These are phyloP conservation scores for Neocucurbitaria cava DNA, from an alignment of 2,329 filamentous ascomycete genomes.

Conservation along the genomic window DNA sequence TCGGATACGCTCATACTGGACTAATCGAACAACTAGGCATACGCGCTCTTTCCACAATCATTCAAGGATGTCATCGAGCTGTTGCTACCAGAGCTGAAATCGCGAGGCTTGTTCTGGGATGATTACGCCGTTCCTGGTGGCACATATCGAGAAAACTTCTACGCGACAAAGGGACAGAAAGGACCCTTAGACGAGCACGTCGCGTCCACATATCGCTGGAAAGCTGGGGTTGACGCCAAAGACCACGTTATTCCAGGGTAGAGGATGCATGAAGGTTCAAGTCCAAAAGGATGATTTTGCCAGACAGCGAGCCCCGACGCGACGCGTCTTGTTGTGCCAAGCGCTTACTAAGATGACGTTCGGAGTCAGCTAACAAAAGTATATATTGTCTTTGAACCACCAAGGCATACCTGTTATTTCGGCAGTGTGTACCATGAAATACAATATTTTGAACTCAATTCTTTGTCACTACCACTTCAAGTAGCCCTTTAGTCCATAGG, in stretches of 20 bases:
- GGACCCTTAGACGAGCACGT: constrained; percentile 61
- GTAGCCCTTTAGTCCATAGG: neutral
- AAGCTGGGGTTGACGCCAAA: constrained; percentile 40
- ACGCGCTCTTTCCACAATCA: constrained; percentile 70
- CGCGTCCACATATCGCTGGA: constrained; percentile 57
- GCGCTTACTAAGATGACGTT: neutral
- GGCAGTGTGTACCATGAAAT: too few species aligned
- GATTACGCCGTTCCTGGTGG: constrained; percentile 63
- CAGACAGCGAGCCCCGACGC: neutral
- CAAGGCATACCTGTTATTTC: too few species aligned
- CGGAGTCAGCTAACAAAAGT: neutral
- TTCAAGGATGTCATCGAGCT: constrained; percentile 73
- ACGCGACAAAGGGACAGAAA: constrained; percentile 58
- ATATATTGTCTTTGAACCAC: too few species aligned
- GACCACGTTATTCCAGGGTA: constrained; percentile 36
- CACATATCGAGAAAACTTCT: constrained; percentile 68
- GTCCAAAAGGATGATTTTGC: neutral
- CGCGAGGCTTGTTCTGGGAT: constrained; percentile 64
- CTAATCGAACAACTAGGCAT: constrained; percentile 51
- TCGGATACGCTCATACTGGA: neutral
- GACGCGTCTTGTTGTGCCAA: neutral
- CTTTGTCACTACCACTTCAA: too few species aligned
- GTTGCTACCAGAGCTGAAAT: constrained; percentile 68
- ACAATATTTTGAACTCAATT: too few species aligned
- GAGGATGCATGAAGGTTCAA: constrained; percentile 53